Conservation (phyloP, 1,139 yeast species). For the Geotrichum carabidarum region DNA sequence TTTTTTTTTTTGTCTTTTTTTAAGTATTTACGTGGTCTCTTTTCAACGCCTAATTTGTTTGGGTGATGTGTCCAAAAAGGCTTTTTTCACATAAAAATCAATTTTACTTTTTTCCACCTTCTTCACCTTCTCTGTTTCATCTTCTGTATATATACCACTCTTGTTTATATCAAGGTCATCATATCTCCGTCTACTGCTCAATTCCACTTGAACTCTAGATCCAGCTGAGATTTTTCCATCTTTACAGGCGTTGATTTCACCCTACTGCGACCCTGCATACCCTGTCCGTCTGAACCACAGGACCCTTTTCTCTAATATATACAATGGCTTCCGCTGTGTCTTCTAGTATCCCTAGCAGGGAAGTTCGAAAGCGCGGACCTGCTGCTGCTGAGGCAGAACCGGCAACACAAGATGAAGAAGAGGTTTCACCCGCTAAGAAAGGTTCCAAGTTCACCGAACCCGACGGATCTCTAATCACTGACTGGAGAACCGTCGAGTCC, state of each 20-base stretch:
- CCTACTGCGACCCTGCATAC: neutral
- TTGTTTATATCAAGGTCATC: neutral
- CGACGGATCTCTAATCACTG: slow-evolving; percentile 20
- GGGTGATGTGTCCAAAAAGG: too few relatives aligned
- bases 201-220: neutral
- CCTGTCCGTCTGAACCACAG: neutral
- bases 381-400: neutral
- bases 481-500: slow-evolving; percentile 40
- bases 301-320: neutral
- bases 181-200: neutral
- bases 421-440: slow-evolving; percentile 3
- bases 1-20: too few relatives aligned
- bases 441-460: slow-evolving; percentile 1
- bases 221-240: neutral
- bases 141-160: neutral
- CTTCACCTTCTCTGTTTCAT: neutral
- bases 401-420: slow-evolving; percentile 7
- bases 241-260: slow-evolving; percentile 2
- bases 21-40: neutral
- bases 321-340: slow-evolving; percentile 21
- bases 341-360: slow-evolving; percentile 19
- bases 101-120: too few relatives aligned
- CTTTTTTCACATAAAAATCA: too few relatives aligned
- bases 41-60: neutral
- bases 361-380: slow-evolving; percentile 17